Base-by-base conservation (phyloP, 176 grass and related monocot genomes). In the Paspalum notatum region DNA sequence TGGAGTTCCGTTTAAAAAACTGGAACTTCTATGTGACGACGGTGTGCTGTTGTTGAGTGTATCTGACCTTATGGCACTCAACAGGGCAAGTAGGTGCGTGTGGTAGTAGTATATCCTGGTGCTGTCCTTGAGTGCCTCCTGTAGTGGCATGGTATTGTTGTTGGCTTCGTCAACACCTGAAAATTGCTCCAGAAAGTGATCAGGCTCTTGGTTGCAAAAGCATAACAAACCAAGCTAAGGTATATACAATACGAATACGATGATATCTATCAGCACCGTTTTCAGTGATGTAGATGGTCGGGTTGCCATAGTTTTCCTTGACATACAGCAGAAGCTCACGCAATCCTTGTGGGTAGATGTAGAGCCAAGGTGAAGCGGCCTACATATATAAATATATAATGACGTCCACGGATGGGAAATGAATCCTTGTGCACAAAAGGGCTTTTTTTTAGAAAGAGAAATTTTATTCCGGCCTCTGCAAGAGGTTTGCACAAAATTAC, bases 61-160 rank as follows among this genome's bases (percentile, higher is more conserved):
- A 1, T 24, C 8, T 25, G 4, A 95, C 93, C 87, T 92, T 58
- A 97, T 91, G 37, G 88, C 86, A 37, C 57, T 47, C 4, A 49
- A 2, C 18, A 97, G 0, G 66, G 83, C 68, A 22, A 53, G 56
- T 2, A 97, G 87, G 73, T 97, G 93, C 27, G 40, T 62, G 21
- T 77, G 75, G 72, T 93, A 56, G 84, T 78, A 97, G 1, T 89
- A 46, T 25, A 97, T 71, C 81, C 93, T 82, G 1, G 21, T 42
- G 47, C 87, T 63, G 62, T 97, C 93, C 72, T 89, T 78, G 26
- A 97, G 71, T 8, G 90, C 76, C 47, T 92, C 87, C 37, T 82
- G 12, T 39, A 97, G 42, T 46, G 93, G 4, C 18, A 79, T 8
- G 49, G n/a, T 89, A 55, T 69, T 83, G 68, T 86, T 83, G 79